A percentile compares a stretch with the other conserved stretches of the same genome.
These are phyloP conservation scores for Pseudopithomyces maydicus DNA, from an alignment of 2,329 filamentous ascomycete genomes.

Conservation along the genomic window DNA sequence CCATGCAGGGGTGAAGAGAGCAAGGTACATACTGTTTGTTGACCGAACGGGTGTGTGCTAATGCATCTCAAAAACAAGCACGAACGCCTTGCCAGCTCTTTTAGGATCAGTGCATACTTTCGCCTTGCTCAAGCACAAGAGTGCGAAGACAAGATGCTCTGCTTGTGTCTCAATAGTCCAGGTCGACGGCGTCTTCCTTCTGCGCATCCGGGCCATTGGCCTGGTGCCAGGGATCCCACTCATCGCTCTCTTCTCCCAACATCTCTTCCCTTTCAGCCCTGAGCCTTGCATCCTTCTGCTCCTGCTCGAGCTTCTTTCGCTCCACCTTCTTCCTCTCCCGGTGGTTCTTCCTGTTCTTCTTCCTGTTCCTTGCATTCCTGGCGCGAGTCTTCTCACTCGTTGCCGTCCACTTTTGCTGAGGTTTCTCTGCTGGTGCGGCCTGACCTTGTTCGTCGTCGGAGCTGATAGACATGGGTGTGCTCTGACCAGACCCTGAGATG, in stretches of 20 bases:
- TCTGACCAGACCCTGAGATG: constrained; percentile 6
- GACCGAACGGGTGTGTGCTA: background rate
- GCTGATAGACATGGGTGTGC: constrained; percentile 12
- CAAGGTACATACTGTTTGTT: constrained; percentile 13
- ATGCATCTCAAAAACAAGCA: background rate
- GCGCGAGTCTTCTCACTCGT: constrained; percentile 30
- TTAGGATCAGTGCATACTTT: background rate
- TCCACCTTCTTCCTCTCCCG: constrained; percentile 30
- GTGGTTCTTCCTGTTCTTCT: constrained; percentile 30
- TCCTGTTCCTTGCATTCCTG: constrained; percentile 20
- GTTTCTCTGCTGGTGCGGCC: constrained; percentile 20
- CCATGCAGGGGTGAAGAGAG: constrained; percentile 5
- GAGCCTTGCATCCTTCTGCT: constrained; percentile 22
- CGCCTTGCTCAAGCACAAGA: too few species aligned
- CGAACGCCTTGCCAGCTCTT: background rate
- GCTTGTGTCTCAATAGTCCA: constrained; percentile 52
- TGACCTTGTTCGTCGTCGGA: constrained; percentile 13
- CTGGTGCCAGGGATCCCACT: constrained; percentile 52
- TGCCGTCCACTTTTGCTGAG: constrained; percentile 34
- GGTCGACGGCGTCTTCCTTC: constrained; percentile 44
- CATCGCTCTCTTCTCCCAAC: constrained; percentile 42
- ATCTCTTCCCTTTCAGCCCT: constrained; percentile 16
- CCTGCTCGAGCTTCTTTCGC: constrained; percentile 22
- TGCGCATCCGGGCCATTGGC: constrained; percentile 52
- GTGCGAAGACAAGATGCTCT: background rate